Conservation (phyloP, 257 asterid genomes). For the Vinca minor region DNA sequence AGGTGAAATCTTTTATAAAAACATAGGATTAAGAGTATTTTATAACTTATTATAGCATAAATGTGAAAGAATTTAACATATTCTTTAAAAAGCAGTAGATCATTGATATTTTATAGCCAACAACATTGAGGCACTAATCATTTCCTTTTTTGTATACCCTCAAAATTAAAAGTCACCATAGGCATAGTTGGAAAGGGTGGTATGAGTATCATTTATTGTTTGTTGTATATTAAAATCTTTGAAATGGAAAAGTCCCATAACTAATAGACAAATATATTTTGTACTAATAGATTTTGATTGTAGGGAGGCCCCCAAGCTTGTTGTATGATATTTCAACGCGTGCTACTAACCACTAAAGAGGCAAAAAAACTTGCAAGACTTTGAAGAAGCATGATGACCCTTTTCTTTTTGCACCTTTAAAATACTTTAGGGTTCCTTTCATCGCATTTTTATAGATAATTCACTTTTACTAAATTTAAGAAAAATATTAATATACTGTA, state of each 20-base stretch:
- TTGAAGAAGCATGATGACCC: constrained; percentile 37
- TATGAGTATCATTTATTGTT: constrained; percentile 21
- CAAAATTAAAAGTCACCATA: neutral
- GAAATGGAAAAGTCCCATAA: constrained; percentile 24
- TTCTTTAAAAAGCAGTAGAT: too few species aligned
- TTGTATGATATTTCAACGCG: constrained; percentile 26
- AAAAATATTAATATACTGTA: too few species aligned
- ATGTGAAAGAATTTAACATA: too few species aligned
- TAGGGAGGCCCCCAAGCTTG: constrained; percentile 15
- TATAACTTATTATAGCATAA: too few species aligned
- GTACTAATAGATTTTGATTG: constrained; percentile 31
- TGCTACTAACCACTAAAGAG: constrained; percentile 52
- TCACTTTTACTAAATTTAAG: too few species aligned
- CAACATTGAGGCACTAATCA: too few species aligned
- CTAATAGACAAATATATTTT: constrained; percentile 27
- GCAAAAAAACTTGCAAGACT: too few species aligned
- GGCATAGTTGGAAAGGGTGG: constrained; percentile 27
- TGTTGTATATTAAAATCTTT: constrained; percentile 17
- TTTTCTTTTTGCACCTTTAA: constrained; percentile 36
- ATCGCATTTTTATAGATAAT: too few species aligned
- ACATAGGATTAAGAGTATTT: too few species aligned
- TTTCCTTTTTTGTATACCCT: constrained; percentile 9
- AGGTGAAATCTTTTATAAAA: too few species aligned
- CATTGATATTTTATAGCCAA: too few species aligned
- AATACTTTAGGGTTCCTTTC: too few species aligned